Evolutionary conservation across 23 red algal species (phyloP).

Genomic region (Gracilaria vermiculophylla): DNA sequence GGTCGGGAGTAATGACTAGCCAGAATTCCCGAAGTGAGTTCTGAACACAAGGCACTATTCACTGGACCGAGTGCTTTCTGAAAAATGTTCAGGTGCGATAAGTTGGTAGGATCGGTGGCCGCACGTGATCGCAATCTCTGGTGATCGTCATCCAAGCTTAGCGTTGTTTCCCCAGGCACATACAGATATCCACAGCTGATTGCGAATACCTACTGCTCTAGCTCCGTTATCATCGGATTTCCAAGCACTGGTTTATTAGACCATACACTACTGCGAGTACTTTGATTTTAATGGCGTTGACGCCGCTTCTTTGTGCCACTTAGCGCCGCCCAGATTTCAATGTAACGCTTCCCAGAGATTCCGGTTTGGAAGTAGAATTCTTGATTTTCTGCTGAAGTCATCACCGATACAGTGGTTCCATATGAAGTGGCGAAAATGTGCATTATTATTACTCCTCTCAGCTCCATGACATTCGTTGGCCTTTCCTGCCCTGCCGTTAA

Average conservation of each 20-base stretch:
- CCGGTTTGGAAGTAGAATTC: not conserved
- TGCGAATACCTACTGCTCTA: constrained; percentile 7
- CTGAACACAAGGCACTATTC: not conserved
- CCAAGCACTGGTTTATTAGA: not conserved
- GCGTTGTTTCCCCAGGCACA: not conserved
- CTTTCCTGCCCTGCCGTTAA: not conserved
- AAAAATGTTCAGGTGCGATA: not conserved
- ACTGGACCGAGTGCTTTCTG: constrained; percentile 13
- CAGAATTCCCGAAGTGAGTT: not conserved
- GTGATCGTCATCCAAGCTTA: constrained; percentile 8
- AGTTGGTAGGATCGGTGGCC: not conserved
- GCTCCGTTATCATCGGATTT: constrained; percentile 16
- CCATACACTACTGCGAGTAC: not conserved
- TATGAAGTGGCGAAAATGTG: constrained; percentile 30
- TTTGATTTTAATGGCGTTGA: not conserved
- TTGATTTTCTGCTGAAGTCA: not conserved
- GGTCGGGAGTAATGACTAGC: not conserved
- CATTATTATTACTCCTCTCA: not conserved
- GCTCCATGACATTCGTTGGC: not conserved
- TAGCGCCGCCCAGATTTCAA: not conserved
- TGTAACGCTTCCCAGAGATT: constrained; percentile 1
- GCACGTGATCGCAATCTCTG: not conserved
- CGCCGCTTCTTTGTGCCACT: not conserved
- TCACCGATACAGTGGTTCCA: not conserved
- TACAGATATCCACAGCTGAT: not conserved